Conservation (phyloP, 2,329 filamentous ascomycete genomes). For the Fusarium sp. region DNA sequence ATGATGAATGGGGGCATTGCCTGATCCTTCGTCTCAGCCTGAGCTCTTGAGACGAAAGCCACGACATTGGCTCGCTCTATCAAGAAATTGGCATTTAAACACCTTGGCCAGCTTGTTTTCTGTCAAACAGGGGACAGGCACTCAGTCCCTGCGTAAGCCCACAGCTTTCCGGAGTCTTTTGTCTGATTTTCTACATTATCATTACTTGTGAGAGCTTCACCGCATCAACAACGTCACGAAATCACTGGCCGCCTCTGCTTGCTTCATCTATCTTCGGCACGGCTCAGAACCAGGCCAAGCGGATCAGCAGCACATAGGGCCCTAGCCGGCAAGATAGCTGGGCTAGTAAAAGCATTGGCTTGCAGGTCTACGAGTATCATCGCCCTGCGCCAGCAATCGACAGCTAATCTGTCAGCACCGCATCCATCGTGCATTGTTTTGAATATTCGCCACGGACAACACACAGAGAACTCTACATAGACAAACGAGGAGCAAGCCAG, state of each 20-base stretch:
- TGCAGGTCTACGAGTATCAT: conserved; percentile 13
- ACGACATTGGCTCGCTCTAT: conserved; percentile 9
- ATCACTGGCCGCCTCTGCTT: conserved; percentile 1
- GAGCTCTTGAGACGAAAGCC: conserved; percentile 14
- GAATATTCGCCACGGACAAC: conserved; percentile 40
- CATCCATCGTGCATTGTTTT: conserved; percentile 9
- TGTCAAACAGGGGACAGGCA: not conserved
- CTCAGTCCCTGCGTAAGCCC: not conserved
- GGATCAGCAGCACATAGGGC: conserved; percentile 17
- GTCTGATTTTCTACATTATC: not conserved
- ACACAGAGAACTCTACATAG: conserved; percentile 17
- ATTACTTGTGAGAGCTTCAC: conserved; percentile 2
- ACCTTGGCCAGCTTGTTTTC: not conserved
- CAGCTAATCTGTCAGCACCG: conserved; percentile 14
- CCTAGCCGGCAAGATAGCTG: too few relatives aligned
- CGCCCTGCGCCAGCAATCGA: conserved; percentile 15
- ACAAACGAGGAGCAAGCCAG: conserved; percentile 27
- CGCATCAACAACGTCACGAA: not conserved
- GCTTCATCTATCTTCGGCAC: conserved; percentile 14
- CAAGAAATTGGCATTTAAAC: not conserved
- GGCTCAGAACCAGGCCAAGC: conserved; percentile 1
- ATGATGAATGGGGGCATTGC: conserved; percentile 7
- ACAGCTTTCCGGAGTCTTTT: not conserved
- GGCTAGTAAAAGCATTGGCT: not conserved
- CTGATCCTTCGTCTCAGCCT: conserved; percentile 13